Conservation (phyloP, 768 basidiomycete species). For the Coprinopsis marcescibilis region DNA sequence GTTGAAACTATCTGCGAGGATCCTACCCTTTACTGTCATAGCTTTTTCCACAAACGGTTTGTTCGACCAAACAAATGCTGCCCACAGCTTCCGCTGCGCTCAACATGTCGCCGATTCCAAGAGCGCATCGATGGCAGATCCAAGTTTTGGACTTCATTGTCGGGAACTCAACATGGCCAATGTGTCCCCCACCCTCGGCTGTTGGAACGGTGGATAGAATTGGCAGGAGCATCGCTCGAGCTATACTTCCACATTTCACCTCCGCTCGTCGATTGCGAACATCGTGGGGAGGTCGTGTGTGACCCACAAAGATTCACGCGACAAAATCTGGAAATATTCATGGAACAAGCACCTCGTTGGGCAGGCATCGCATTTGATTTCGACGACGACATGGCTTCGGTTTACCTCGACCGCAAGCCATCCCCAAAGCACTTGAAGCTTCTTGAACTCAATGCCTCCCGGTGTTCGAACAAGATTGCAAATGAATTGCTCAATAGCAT, state of each 20-base stretch:
- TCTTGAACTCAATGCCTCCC: background rate
- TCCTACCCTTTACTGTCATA: too few species aligned
- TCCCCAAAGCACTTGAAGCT: background rate
- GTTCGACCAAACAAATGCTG: too few species aligned
- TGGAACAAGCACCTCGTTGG: slow-evolving; percentile 6
- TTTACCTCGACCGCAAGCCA: slow-evolving; percentile 1
- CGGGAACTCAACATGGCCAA: slow-evolving; percentile 4
- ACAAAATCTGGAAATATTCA: slow-evolving; percentile 1
- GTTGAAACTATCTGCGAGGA: too few species aligned
- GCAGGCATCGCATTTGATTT: slow-evolving; percentile 7
- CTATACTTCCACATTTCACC: slow-evolving; percentile 8
- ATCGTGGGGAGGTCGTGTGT: background rate
- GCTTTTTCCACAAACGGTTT: too few species aligned
- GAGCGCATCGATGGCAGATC: background rate
- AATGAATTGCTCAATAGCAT: background rate
- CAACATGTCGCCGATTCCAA: background rate
- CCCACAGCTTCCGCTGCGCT: too few species aligned
- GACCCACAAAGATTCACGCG: slow-evolving; percentile 2
- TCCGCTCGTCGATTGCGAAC: background rate
- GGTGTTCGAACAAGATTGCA: background rate
- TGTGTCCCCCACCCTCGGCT: slow-evolving; percentile 6
- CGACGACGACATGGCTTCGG: background rate
- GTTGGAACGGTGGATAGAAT: slow-evolving; percentile 2
- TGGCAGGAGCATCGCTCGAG: background rate
- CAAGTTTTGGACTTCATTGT: slow-evolving; percentile 2